Conservation (phyloP, 306 rosid species). For the Geum urbanum region DNA sequence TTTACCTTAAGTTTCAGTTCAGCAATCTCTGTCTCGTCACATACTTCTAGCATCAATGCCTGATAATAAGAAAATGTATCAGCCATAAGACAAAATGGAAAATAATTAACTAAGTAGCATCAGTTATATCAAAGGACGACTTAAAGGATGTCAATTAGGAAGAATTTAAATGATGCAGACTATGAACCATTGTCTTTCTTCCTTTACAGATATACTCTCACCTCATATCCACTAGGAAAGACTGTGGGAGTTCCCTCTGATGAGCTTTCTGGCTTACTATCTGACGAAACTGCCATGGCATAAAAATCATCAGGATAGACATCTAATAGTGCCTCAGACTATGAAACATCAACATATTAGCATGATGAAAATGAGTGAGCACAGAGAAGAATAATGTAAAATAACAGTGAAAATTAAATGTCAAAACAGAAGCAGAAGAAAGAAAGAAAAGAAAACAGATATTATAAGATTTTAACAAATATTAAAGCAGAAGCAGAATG, state of each 20-base stretch:
- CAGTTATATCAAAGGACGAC: not conserved
- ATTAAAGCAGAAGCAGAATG: not conserved
- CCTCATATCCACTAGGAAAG: conserved; percentile 95
- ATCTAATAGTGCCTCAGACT: not conserved
- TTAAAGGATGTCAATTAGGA: not conserved
- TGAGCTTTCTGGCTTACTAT: conserved; percentile 36
- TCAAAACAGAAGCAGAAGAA: too few species aligned
- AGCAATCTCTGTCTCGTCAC: conserved; percentile 96
- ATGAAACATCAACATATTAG: not conserved
- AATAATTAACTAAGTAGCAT: conserved; percentile 11
- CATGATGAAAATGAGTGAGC: not conserved
- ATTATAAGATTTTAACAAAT: not conserved
- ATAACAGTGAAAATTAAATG: not conserved
- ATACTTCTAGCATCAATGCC: conserved; percentile 92
- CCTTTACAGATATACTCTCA: conserved; percentile 29
- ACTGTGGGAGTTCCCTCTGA: conserved; percentile 53
- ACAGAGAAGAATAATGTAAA: not conserved
- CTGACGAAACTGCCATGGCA: conserved; percentile 41
- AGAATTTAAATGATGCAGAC: not conserved
- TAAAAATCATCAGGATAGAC: conserved; percentile 20
- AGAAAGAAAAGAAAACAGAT: not conserved
- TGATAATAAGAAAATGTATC: conserved; percentile 35
- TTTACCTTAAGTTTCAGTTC: conserved; percentile 94
- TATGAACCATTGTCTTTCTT: not conserved
- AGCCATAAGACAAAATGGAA: conserved; percentile 24